Conservation (phyloP, 2,329 filamentous ascomycete species). For the Helotiales sp. region DNA sequence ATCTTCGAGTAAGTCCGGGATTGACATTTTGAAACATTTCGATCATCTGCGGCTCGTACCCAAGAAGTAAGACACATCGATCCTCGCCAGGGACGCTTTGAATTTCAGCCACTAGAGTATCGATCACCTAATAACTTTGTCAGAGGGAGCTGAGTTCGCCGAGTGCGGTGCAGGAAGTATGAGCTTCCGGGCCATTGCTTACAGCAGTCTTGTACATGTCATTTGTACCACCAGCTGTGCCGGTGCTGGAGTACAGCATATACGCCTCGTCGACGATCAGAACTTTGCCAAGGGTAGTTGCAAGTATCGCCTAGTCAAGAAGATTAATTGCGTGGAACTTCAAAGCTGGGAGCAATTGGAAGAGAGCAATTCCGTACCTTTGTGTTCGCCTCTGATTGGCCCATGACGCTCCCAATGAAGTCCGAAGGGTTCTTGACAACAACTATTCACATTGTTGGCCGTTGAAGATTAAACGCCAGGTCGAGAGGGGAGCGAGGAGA, state of each 20-base stretch:
- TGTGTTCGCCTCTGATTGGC: slow-evolving; percentile 71
- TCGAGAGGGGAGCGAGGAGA: too few species aligned
- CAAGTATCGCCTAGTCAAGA: slow-evolving; percentile 56
- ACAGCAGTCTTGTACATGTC: slow-evolving; percentile 16
- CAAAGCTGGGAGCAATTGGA: not conserved
- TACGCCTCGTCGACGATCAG: slow-evolving; percentile 84
- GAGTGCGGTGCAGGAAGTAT: too few species aligned
- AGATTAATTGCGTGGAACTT: not conserved
- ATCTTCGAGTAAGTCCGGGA: slow-evolving; percentile 69
- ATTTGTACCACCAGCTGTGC: not conserved
- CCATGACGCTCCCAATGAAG: slow-evolving; percentile 68
- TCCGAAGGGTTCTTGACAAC: slow-evolving; percentile 75
- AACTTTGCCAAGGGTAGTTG: slow-evolving; percentile 70
- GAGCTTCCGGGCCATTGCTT: not conserved
- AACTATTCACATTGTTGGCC: slow-evolving; percentile 49
- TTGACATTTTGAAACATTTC: slow-evolving; percentile 77
- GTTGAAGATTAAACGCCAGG: too few species aligned
- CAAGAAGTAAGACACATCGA: slow-evolving; percentile 72
- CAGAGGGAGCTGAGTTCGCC: not conserved
- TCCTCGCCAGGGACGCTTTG: slow-evolving; percentile 74
- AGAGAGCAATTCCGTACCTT: slow-evolving; percentile 54
- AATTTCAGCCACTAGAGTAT: slow-evolving; percentile 78
- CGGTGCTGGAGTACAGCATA: slow-evolving; percentile 54
- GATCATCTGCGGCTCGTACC: slow-evolving; percentile 72
- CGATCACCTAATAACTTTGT: slow-evolving; percentile 60